These are phyloP conservation scores for Colletotrichum lindemuthianum DNA, from an alignment of 2,329 filamentous ascomycete species.

Conservation along the genomic window DNA sequence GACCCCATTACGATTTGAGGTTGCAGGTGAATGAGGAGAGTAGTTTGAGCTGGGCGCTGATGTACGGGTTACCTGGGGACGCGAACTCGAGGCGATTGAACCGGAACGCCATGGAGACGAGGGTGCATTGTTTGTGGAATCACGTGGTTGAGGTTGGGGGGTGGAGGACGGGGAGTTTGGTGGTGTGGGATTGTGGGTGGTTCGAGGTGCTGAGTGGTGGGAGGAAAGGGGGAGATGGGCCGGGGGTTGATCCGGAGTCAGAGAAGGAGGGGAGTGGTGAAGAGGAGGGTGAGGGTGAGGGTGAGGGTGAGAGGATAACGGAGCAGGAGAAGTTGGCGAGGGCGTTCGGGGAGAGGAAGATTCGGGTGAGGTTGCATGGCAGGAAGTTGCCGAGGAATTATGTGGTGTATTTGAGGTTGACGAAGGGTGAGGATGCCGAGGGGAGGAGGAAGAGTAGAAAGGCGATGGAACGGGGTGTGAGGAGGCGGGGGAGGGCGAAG, in stretches of 20 bases:
- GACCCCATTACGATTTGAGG: slow-evolving; percentile 75
- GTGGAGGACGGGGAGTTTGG: slow-evolving; percentile 62
- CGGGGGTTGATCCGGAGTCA: slow-evolving; percentile 44
- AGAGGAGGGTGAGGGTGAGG: slow-evolving; percentile 38
- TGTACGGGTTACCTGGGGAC: slow-evolving; percentile 70
- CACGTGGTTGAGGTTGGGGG: slow-evolving; percentile 70
- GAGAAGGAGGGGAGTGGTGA: slow-evolving; percentile 11
- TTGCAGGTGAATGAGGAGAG: slow-evolving; percentile 76
- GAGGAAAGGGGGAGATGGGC: slow-evolving; percentile 46
- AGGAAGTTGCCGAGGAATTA: slow-evolving; percentile 63
- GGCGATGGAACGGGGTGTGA: slow-evolving; percentile 21
- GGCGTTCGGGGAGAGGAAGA: slow-evolving; percentile 66
- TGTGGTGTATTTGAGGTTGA: slow-evolving; percentile 63
- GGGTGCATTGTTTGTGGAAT: slow-evolving; percentile 71
- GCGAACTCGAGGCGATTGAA: slow-evolving; percentile 64
- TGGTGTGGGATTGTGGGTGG: slow-evolving; percentile 72
- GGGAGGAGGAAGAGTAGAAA: slow-evolving; percentile 41
- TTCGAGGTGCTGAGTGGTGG: slow-evolving; percentile 60
- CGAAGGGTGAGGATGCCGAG: slow-evolving; percentile 52
- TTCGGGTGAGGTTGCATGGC: slow-evolving; percentile 65
- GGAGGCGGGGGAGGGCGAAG: not conserved
- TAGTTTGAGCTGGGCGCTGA: slow-evolving; percentile 72
- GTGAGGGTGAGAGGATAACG: slow-evolving; percentile 38
- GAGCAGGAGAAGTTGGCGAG: slow-evolving; percentile 59
- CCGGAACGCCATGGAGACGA: slow-evolving; percentile 70